Percentiles rank a stretch among this genome's conserved stretches.
These are phyloP conservation scores for Cordyceps militaris DNA, from an alignment of 2,329 filamentous ascomycete genomes.

Conservation along the genomic window DNA sequence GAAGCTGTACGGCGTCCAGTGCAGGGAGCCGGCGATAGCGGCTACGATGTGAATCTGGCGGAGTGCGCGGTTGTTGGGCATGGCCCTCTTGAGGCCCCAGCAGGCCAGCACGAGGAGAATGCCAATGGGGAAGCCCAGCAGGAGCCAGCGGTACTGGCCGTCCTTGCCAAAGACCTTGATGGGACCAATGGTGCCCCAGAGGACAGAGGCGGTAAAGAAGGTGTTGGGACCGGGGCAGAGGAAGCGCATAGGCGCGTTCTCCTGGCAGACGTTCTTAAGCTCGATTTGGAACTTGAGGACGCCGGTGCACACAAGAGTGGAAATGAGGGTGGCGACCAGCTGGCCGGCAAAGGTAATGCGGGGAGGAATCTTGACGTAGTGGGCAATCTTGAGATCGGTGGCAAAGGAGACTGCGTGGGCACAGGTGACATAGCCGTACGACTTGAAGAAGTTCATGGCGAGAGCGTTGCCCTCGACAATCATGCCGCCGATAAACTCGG, in stretches of 20 bases:
- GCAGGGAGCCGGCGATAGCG: constrained; percentile 32
- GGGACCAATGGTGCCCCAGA: constrained; percentile 40
- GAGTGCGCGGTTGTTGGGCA: constrained; percentile 25
- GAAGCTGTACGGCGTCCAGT: constrained; percentile 39
- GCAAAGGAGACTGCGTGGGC: constrained; percentile 19
- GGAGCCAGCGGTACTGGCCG: constrained; percentile 32
- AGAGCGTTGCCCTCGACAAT: constrained; percentile 30
- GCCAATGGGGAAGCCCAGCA: constrained; percentile 36
- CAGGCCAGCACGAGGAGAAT: constrained; percentile 28
- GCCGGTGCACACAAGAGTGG: constrained; percentile 39
- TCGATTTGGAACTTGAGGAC: constrained; percentile 33
- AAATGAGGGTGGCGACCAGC: constrained; percentile 37
- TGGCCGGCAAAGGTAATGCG: constrained; percentile 41
- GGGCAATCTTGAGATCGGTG: constrained; percentile 44
- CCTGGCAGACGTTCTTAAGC: constrained; percentile 31
- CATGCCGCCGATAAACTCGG: constrained; percentile 37
- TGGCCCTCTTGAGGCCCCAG: constrained; percentile 29
- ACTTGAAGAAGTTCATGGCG: constrained; percentile 26
- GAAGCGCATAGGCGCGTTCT: constrained; percentile 28
- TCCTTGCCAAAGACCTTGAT: constrained; percentile 33
- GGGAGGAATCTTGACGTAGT: constrained; percentile 44
- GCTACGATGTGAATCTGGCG: constrained; percentile 37
- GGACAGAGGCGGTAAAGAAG: constrained; percentile 37
- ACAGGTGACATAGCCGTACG: constrained; percentile 30
- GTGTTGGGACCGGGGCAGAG: constrained; percentile 31